Evolutionary conservation across 2,329 filamentous ascomycete species (phyloP).

Genomic region (Monilinia fructigena): DNA sequence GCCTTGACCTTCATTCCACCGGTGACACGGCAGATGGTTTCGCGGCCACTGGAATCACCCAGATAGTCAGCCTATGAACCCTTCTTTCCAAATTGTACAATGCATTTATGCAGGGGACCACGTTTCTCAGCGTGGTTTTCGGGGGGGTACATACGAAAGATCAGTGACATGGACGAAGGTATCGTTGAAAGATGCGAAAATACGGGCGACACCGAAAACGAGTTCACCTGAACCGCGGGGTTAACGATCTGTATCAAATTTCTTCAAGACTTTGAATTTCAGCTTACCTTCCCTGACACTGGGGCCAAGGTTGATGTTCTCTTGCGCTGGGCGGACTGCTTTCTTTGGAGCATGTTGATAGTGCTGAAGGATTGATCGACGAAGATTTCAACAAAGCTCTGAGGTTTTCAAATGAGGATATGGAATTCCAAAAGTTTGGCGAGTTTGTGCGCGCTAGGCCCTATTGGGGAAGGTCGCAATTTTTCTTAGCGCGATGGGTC

Average conservation of each 20-base stretch:
- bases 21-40: constrained; percentile 99
- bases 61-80: constrained; percentile 60
- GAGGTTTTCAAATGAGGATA: constrained; percentile 19
- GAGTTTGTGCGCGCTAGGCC: constrained; percentile 31
- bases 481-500: constrained; percentile 21
- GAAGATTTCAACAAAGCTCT: constrained; percentile 17
- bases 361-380: constrained; percentile 44
- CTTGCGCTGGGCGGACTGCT: constrained; percentile 76
- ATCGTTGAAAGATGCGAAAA: constrained; percentile 73
- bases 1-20: constrained; percentile 99
- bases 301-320: constrained; percentile 98
- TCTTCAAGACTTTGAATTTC: background rate
- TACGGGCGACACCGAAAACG: constrained; percentile 76
- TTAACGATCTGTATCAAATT: constrained; percentile 10
- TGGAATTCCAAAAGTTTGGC: constrained; percentile 22
- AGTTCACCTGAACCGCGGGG: constrained; percentile 57
- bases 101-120: constrained; percentile 25
- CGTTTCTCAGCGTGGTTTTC: constrained; percentile 27
- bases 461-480: constrained; percentile 31
- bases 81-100: constrained; percentile 27
- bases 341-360: constrained; percentile 92
- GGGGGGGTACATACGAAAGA: constrained; percentile 69
- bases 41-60: constrained; percentile 85
- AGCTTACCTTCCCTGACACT: constrained; percentile 87
- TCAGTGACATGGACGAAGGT: constrained; percentile 96